Evolutionary conservation across 2,329 filamentous ascomycete species (phyloP), one percentile per base, ranked within the genome.

Genomic region (Raffaelea ambrosiae): DNA sequence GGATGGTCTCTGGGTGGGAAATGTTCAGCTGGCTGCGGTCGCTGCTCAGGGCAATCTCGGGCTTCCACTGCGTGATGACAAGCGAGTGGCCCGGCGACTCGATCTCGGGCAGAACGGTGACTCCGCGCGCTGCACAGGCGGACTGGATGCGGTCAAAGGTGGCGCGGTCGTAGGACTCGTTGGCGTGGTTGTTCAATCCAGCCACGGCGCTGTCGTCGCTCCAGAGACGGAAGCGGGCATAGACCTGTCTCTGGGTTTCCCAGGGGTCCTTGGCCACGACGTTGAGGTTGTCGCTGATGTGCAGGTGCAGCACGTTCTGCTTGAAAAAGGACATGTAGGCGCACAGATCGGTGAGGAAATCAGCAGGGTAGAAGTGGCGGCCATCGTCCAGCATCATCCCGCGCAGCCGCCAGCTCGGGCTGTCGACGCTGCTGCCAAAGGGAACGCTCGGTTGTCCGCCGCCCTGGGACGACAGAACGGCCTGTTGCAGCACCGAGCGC

Each of bases 261-360:
- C 66, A 63, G 3, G 65, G 67, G 42, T 79, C 77, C 18, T 70
- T 64, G 20, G 66, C 62, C 33, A 74, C 76, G 40, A 73, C 69
- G 56, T 69, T 69, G 3, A 76, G 60, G 53, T 79, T 80, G 56
- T 81, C 77, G 51, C 70, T 77, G 3, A 78, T 64, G 55, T 81
- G 77, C 18, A 80, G 59, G 40, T 81, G 77, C 46, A 81, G 73
- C 1, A 70, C 71, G 52, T 78, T 79, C 53, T 79, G 71, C 55
- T 81, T 81, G 63, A 77, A 81, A 57, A 76, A 80, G 23, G 76
- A 79, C 52, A 77, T 71, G 58, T 79, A 81, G 0, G 71, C 68
- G 59, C 77, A 81, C 52, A 81, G 62, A n/a, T 80, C 76, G 38
- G 69, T 65, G 16, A 81, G 55, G 51, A 78, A 80, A 14, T 69